These are phyloP conservation scores for Saussurea involucrata DNA, from an alignment of 129 eudicot species.

Conservation along the genomic window DNA sequence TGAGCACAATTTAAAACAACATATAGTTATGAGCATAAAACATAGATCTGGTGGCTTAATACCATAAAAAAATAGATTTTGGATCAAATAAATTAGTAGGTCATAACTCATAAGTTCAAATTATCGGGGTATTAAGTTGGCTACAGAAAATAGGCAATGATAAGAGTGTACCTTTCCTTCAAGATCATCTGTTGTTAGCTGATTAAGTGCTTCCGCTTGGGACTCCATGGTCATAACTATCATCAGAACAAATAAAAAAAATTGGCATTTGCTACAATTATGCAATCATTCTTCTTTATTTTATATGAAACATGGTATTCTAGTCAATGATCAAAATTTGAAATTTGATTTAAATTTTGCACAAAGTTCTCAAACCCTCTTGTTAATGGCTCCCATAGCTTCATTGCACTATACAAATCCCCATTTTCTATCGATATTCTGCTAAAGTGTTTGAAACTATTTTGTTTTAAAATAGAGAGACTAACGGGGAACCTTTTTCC, in stretches of 20 bases:
- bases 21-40: no score
- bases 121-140: no score
- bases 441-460: no score
- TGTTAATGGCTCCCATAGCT: not conserved
- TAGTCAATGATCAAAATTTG: not conserved
- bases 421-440: not conserved
- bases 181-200: conserved; percentile 77
- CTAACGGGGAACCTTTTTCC: conserved; percentile 62
- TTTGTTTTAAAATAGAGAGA: not conserved
- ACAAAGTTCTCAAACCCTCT: not conserved
- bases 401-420: not conserved
- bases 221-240: conserved; percentile 92
- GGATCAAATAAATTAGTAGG: no score
- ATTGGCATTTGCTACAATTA: not conserved
- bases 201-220: conserved; percentile 89
- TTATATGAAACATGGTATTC: not conserved
- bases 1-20: no score
- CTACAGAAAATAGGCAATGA: not conserved
- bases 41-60: no score
- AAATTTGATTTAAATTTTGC: not conserved
- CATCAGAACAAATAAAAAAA: conserved; percentile 5
- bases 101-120: no score
- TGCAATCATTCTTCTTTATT: not conserved
- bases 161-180: conserved; percentile 76
- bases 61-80: no score